A percentile compares a stretch with the other conserved stretches of the same genome.
Evolutionary conservation across 2,329 filamentous ascomycete species (phyloP).

Genomic region (Celoporthe dispersa): DNA sequence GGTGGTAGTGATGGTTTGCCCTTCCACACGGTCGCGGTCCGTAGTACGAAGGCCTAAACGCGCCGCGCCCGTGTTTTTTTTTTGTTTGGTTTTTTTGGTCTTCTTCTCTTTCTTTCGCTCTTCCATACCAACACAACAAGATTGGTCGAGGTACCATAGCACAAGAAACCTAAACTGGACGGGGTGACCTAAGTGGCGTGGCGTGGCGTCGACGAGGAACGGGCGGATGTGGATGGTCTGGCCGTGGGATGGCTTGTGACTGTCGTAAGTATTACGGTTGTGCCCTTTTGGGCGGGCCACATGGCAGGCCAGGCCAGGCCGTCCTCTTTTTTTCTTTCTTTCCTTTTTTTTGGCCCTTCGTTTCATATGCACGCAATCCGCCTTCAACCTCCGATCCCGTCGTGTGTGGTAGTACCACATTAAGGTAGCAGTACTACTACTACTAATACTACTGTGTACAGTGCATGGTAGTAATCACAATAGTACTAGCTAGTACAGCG

Average conservation of each 20-base stretch:
- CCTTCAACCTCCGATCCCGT: constrained; percentile 26
- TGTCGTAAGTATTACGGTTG: background rate
- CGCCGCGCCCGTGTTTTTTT: background rate
- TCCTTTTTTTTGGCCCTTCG: background rate
- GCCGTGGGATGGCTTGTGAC: background rate
- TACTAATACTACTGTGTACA: background rate
- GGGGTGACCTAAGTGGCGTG: background rate
- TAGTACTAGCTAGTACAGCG: background rate
- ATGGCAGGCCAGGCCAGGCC: background rate
- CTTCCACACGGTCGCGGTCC: too few relatives aligned
- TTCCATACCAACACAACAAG: background rate
- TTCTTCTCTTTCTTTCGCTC: background rate
- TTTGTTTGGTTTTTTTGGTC: too few relatives aligned
- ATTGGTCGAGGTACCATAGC: background rate
- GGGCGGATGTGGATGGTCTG: background rate
- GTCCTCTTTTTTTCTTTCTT: constrained; percentile 6
- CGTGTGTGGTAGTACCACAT: background rate
- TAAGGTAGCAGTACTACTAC: background rate
- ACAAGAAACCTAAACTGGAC: background rate
- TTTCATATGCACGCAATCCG: constrained; percentile 29
- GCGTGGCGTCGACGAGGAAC: background rate
- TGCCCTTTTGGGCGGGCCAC: background rate
- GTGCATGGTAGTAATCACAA: background rate
- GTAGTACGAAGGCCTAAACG: background rate
- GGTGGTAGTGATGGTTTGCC: too few relatives aligned